A percentile compares a stretch with the other conserved stretches of the same genome.
These are phyloP conservation scores for Quercus tomentella DNA, from an alignment of 331 rosid species.

Conservation along the genomic window DNA sequence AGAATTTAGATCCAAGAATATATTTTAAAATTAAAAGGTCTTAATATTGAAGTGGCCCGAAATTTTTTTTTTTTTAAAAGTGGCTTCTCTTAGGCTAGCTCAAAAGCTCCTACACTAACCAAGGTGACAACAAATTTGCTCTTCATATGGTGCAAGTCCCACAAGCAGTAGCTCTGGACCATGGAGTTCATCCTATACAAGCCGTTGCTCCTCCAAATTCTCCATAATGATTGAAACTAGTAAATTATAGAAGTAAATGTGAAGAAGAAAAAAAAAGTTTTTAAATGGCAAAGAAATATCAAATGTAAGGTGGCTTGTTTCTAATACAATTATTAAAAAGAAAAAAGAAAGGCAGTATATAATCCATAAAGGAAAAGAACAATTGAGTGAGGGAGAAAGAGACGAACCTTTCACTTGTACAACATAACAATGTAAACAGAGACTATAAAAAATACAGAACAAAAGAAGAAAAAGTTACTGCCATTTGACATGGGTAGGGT, in stretches of 20 bases:
- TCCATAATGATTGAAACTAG: background rate
- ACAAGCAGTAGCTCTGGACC: background rate
- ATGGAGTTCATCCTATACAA: background rate
- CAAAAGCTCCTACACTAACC: background rate
- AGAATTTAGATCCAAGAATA: too few species aligned
- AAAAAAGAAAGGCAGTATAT: too few species aligned
- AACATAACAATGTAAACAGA: background rate
- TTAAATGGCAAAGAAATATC: background rate
- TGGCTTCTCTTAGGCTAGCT: too few species aligned
- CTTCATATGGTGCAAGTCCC: background rate
- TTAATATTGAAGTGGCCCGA: too few species aligned
- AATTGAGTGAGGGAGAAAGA: background rate
- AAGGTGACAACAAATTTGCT: background rate
- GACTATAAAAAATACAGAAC: background rate
- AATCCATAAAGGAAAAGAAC: too few species aligned
- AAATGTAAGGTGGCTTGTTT: background rate
- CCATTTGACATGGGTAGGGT: background rate
- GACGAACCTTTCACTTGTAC: background rate
- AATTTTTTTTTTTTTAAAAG: too few species aligned
- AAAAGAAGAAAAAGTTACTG: background rate
- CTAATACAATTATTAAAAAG: background rate
- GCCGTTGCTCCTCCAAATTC: background rate
- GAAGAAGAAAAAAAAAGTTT: background rate
- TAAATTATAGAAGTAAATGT: background rate
- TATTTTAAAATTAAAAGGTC: too few species aligned